Conservation (phyloP, 768 basidiomycete species). For the Tulasnella sp. region DNA sequence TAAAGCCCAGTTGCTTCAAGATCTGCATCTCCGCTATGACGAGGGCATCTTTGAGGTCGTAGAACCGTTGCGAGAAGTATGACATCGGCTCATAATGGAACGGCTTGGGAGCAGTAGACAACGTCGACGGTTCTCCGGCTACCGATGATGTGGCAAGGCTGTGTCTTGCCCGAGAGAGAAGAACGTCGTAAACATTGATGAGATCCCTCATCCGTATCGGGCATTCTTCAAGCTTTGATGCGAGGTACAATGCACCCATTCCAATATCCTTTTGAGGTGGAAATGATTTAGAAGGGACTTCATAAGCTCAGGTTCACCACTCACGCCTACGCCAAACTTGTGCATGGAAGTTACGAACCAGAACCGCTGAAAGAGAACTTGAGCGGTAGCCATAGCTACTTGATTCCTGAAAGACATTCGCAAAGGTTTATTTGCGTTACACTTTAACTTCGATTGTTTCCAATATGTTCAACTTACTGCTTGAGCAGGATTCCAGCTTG, state of each 20-base stretch:
- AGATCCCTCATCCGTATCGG: slow-evolving; percentile 86
- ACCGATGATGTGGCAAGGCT: slow-evolving; percentile 24
- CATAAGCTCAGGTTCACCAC: slow-evolving; percentile 22
- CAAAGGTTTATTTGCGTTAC: background rate
- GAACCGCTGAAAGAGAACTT: slow-evolving; percentile 93
- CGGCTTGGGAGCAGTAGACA: slow-evolving; percentile 24
- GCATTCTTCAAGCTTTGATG: slow-evolving; percentile 88
- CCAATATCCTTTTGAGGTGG: slow-evolving; percentile 52
- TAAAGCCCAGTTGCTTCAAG: slow-evolving; percentile 89
- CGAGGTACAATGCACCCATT: slow-evolving; percentile 75
- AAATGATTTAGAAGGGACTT: background rate
- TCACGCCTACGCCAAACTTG: slow-evolving; percentile 84
- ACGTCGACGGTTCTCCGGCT: slow-evolving; percentile 19
- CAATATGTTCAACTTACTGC: slow-evolving; percentile 49
- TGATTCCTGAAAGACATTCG: slow-evolving; percentile 50
- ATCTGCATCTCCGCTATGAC: slow-evolving; percentile 97
- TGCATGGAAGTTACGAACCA: slow-evolving; percentile 94
- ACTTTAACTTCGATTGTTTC: slow-evolving; percentile 29
- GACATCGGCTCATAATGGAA: slow-evolving; percentile 75
- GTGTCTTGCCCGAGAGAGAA: slow-evolving; percentile 64
- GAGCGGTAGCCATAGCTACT: slow-evolving; percentile 92
- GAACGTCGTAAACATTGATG: slow-evolving; percentile 85
- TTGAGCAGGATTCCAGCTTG: slow-evolving; percentile 85
- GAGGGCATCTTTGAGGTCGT: slow-evolving; percentile 87
- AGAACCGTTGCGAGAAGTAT: slow-evolving; percentile 80